These are phyloP conservation scores for Pseudofabraea citricarpa DNA, from an alignment of 2,329 filamentous ascomycete species.

Conservation along the genomic window DNA sequence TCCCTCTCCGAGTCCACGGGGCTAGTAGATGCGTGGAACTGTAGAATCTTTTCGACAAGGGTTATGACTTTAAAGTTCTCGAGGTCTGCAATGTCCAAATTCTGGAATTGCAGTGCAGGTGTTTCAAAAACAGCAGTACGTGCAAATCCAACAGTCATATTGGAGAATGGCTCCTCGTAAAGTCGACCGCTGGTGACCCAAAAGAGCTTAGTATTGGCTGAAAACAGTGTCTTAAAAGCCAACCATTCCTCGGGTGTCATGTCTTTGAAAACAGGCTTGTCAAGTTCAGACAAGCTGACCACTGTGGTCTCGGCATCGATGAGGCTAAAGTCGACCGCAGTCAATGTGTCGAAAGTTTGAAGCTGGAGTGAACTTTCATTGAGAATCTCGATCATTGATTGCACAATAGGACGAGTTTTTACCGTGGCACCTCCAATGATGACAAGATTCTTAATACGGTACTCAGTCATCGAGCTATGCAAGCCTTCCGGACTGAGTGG, in stretches of 20 bases:
- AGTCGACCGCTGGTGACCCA: slow-evolving; percentile 7
- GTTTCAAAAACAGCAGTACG: slow-evolving; percentile 4
- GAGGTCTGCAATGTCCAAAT: slow-evolving; percentile 7
- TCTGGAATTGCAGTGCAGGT: slow-evolving; percentile 4
- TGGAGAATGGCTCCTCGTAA: slow-evolving; percentile 5
- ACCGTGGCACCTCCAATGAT: slow-evolving; percentile 18
- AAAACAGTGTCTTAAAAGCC: slow-evolving; percentile 13
- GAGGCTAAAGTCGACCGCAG: not conserved
- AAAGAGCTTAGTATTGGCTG: slow-evolving; percentile 2
- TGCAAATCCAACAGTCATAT: slow-evolving; percentile 10
- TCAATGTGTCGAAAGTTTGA: not conserved
- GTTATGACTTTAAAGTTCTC: not conserved
- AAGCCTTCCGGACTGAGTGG: slow-evolving; percentile 17
- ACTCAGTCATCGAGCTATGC: not conserved
- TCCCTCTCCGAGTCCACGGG: not conserved
- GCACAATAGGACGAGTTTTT: slow-evolving; percentile 2
- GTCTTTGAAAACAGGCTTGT: slow-evolving; percentile 20
- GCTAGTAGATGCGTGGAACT: not conserved
- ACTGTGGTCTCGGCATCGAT: not conserved
- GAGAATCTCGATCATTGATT: not conserved
- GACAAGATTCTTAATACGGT: slow-evolving; percentile 8
- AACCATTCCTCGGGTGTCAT: slow-evolving; percentile 14
- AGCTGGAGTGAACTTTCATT: not conserved
- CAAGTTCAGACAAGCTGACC: slow-evolving; percentile 21
- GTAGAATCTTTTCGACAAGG: slow-evolving; percentile 7